phyloP scores from a whole-genome alignment of 345 rosid genomes.

The Pugionium dolabratum region DNA sequence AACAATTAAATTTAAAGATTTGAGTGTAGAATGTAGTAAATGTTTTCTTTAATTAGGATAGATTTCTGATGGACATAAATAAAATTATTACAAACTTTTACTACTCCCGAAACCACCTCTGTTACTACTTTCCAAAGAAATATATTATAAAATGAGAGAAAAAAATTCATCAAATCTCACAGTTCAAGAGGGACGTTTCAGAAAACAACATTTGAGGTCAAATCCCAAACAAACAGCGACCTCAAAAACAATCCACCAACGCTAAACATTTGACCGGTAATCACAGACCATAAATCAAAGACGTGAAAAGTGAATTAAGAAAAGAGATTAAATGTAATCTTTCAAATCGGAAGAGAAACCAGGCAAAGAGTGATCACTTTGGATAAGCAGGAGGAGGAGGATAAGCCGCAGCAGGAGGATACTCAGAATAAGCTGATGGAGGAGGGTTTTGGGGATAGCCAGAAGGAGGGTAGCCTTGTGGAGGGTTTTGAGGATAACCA shows the following conservation, averaged over 20 bases:
- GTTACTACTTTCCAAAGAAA: neutral
- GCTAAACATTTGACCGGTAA: conserved; percentile 9
- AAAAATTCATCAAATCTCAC: neutral
- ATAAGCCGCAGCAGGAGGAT: conserved; percentile 50
- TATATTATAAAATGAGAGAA: neutral
- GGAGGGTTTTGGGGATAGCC: conserved; percentile 29
- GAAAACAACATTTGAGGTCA: conserved; percentile 12
- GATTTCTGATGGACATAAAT: neutral
- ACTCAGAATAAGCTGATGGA: conserved; percentile 48
- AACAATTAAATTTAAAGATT: neutral
- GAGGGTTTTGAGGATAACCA: conserved; percentile 49
- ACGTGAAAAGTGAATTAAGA: neutral
- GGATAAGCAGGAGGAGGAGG: conserved; percentile 61
- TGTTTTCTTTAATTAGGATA: neutral
- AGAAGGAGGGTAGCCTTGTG: conserved; percentile 9
- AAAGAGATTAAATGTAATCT: neutral
- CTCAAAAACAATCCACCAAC: conserved; percentile 13
- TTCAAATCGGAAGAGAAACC: conserved; percentile 18
- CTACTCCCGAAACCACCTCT: neutral
- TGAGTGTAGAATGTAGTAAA: neutral
- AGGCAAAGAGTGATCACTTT: conserved; percentile 42
- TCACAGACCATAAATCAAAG: conserved; percentile 10
- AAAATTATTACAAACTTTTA: neutral
- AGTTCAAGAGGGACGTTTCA: conserved; percentile 26
- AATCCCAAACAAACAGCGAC: conserved; percentile 28